These are phyloP conservation scores for Trichophyton simii DNA, from an alignment of 2,329 filamentous ascomycete species.

Conservation along the genomic window DNA sequence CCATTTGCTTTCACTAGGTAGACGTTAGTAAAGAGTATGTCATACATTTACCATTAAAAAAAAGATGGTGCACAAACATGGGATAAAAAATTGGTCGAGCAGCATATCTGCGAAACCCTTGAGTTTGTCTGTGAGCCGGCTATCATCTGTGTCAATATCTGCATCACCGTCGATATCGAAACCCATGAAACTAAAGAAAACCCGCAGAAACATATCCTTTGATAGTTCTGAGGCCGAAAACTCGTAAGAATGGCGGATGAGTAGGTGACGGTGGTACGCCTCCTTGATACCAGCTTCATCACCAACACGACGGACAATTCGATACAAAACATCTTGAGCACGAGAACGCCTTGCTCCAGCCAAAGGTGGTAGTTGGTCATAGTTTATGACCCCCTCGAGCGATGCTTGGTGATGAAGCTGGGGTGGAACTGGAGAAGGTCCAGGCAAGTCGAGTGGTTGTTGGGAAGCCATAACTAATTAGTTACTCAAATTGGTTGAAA, in stretches of 20 bases:
- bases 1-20: conserved; percentile 12
- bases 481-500: no score
- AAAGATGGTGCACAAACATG: conserved; percentile 5
- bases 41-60: no score
- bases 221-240: conserved; percentile 14
- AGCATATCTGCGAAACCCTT: conserved; percentile 12
- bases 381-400: conserved; percentile 7
- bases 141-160: conserved; percentile 3
- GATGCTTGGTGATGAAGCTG: conserved; percentile 5
- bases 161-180: conserved; percentile 4
- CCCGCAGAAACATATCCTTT: conserved; percentile 10
- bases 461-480: background rate
- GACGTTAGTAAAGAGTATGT: background rate
- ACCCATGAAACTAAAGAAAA: conserved; percentile 8
- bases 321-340: conserved; percentile 2
- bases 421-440: background rate
- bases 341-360: background rate
- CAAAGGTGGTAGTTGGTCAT: background rate
- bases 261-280: conserved; percentile 5
- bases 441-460: background rate
- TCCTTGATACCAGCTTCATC: background rate
- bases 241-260: conserved; percentile 15
- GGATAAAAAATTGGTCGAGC: conserved; percentile 14
- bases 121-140: background rate
- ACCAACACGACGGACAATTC: conserved; percentile 6